These are phyloP conservation scores for Russula abietina DNA, from an alignment of 768 basidiomycete species.

Conservation along the genomic window DNA sequence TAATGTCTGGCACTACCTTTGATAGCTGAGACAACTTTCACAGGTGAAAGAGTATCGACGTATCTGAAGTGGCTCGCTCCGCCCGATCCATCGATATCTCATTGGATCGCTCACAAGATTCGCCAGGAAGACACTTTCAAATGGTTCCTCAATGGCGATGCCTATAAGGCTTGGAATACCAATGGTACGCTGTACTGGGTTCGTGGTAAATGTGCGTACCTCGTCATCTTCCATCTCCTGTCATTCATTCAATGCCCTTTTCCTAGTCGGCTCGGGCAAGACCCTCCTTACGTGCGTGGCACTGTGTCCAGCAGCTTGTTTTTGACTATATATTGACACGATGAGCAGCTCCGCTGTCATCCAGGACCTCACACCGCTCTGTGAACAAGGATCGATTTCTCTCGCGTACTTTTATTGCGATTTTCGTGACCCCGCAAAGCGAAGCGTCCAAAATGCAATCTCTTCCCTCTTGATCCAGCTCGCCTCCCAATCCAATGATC, in stretches of 20 bases:
- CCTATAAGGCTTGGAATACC: slow-evolving; percentile 6
- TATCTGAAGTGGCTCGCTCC: slow-evolving; percentile 15
- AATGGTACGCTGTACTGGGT: slow-evolving; percentile 6
- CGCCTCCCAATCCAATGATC: slow-evolving; percentile 11
- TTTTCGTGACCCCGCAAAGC: slow-evolving; percentile 22
- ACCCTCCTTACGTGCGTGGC: slow-evolving; percentile 12
- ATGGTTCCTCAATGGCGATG: slow-evolving; percentile 13
- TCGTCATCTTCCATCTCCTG: background rate
- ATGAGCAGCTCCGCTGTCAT: slow-evolving; percentile 12
- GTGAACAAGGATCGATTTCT: background rate
- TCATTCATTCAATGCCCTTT: background rate
- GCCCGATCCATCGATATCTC: slow-evolving; percentile 8
- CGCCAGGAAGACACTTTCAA: slow-evolving; percentile 3
- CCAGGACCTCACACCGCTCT: slow-evolving; percentile 6
- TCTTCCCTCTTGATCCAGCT: slow-evolving; percentile 26
- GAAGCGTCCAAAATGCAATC: slow-evolving; percentile 17
- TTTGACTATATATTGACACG: background rate
- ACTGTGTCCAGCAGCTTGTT: background rate
- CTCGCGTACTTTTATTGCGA: slow-evolving; percentile 29
- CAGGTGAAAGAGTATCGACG: slow-evolving; percentile 1
- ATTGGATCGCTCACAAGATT: slow-evolving; percentile 4
- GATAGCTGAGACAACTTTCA: background rate
- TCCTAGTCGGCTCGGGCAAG: slow-evolving; percentile 14
- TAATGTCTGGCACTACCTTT: background rate
- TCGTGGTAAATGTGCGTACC: slow-evolving; percentile 7